Base-by-base conservation (phyloP, 345 rosid genomes). In the Rubroshorea leprosula region DNA sequence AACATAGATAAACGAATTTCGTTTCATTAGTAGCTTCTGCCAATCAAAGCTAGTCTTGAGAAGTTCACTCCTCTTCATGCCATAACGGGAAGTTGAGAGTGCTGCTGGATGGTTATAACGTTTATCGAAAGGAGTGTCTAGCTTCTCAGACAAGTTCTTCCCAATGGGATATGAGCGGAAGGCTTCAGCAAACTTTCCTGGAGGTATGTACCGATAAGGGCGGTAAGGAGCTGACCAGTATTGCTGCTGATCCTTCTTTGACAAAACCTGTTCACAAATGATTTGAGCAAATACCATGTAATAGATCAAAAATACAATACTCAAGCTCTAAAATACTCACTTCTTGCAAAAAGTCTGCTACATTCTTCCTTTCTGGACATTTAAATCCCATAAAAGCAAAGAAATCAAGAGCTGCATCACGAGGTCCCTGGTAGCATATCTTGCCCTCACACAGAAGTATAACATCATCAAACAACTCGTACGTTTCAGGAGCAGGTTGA, bases 331-430 rank as follows among this genome's bases (percentile, higher is more conserved):
- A n/a, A 22, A 12, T 45, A 56, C 81, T 70, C 69, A 92, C 99
- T 80, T 93, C 97, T 78, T 93, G 99, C 72, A 93, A 82, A 80
- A 93, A 89, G 72, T 93, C 99, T 16, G 97, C 99, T 26, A 89
- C 96, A 62, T 87, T 93, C 75, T 93, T 93, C 63, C 99, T 83
- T 66, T 86, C 82, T 4, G 99, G 99, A 65, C 99, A 93, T 24
- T 64, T 71, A 72, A 93, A 93, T 51, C 96, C 99, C 76, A 87
- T 60, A 5, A 73, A 89, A 11, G 80, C 57, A 75, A 93, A 89
- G 80, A 93, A 93, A 48, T 80, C 78, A 50, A 83, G 81, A 68
- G 74, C 94, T 45, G 74, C 53, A 0, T 80, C 91, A 49, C 94
- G 87, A 31, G 96, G 89, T 31, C 97, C 99, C 71, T 93, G 99